These are phyloP conservation scores for Akanthomyces dipterigenus DNA, from an alignment of 2,329 filamentous ascomycete species.

Conservation along the genomic window DNA sequence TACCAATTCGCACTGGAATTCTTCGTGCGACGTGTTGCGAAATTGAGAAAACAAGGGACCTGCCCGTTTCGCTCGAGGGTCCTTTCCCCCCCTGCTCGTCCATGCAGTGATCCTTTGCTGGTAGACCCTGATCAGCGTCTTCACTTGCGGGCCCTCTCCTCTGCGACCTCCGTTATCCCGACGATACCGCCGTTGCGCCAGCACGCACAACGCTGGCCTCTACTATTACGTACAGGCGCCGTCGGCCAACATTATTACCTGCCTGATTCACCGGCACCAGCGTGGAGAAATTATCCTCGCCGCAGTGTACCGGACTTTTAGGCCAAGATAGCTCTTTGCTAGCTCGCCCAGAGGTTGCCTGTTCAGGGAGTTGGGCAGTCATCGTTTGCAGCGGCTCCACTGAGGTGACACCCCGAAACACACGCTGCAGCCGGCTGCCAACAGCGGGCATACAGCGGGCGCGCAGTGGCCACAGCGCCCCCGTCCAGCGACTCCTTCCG, in stretches of 20 bases:
- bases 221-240: not conserved
- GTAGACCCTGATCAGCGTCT: slow-evolving; percentile 8
- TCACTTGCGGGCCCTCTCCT: not conserved
- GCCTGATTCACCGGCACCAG: not conserved
- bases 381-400: not conserved
- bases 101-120: not conserved
- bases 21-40: not conserved
- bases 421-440: not conserved
- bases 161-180: not conserved
- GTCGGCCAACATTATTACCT: not conserved
- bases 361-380: slow-evolving; percentile 1
- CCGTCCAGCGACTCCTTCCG: not conserved
- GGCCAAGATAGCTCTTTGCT: not conserved
- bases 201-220: not conserved
- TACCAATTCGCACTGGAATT: not conserved
- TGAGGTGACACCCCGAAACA: too few species aligned
- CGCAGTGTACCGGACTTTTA: not conserved
- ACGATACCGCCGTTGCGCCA: not conserved
- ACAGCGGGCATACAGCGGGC: not conserved
- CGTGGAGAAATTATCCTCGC: not conserved
- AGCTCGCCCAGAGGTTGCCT: not conserved
- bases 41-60: not conserved
- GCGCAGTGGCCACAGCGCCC: not conserved
- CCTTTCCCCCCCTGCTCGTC: not conserved
- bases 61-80: not conserved